These are phyloP conservation scores for Vaccinium corymbosum DNA, from an alignment of 148 eudicot species.

Conservation along the genomic window DNA sequence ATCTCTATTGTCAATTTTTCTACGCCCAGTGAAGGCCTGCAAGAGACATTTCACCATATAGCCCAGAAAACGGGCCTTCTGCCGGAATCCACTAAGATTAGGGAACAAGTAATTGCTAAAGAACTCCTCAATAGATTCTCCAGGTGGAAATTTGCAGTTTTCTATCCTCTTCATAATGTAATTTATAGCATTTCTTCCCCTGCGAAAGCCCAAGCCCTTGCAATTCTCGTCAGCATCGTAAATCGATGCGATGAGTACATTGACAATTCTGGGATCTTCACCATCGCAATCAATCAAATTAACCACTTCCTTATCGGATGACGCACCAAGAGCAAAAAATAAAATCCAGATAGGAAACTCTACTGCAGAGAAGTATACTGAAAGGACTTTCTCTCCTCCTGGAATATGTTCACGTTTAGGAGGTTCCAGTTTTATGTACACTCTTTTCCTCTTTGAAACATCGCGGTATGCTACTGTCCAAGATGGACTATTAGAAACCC, in stretches of 20 bases:
- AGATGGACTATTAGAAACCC: slow-evolving; percentile 57
- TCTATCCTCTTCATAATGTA: slow-evolving; percentile 37
- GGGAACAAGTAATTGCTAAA: slow-evolving; percentile 55
- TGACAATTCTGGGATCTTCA: slow-evolving; percentile 55
- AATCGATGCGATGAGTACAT: slow-evolving; percentile 77
- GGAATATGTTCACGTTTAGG: slow-evolving; percentile 45
- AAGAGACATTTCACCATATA: slow-evolving; percentile 87
- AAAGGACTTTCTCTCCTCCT: slow-evolving; percentile 62
- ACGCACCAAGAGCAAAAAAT: slow-evolving; percentile 83
- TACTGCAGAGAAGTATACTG: slow-evolving; percentile 45
- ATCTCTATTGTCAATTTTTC: slow-evolving; percentile 82
- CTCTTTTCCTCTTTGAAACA: slow-evolving; percentile 52
- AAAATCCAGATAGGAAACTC: slow-evolving; percentile 86
- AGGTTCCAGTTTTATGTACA: slow-evolving; percentile 62
- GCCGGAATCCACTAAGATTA: slow-evolving; percentile 39
- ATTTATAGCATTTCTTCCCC: slow-evolving; percentile 37
- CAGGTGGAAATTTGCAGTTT: slow-evolving; percentile 64
- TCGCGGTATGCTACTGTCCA: slow-evolving; percentile 75
- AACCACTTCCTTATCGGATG: slow-evolving; percentile 70
- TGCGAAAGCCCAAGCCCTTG: slow-evolving; percentile 52
- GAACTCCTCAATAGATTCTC: slow-evolving; percentile 54
- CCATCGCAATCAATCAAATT: slow-evolving; percentile 54
- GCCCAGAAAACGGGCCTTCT: slow-evolving; percentile 82
- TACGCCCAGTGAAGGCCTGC: slow-evolving; percentile 58
- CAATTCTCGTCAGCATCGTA: slow-evolving; percentile 73